Conservation (phyloP, 2,329 filamentous ascomycete species). For the Cryoendolithus antarcticus region DNA sequence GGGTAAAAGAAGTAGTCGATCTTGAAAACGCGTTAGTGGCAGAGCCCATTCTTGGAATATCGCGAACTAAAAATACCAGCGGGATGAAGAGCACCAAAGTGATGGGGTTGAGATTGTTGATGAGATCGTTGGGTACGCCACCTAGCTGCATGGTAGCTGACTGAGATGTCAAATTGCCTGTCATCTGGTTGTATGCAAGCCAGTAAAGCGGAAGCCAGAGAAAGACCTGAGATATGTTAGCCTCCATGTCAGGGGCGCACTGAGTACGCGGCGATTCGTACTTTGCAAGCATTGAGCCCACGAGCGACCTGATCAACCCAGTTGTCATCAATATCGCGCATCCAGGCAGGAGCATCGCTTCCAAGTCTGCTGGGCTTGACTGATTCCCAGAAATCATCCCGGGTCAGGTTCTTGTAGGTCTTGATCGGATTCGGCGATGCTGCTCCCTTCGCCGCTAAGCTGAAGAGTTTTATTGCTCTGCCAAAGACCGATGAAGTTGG, state of each 20-base stretch:
- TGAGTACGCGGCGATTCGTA: no score
- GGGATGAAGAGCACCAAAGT: slow-evolving; percentile 8
- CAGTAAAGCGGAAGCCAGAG: slow-evolving; percentile 39
- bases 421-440: slow-evolving; percentile 26
- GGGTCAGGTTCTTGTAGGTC: slow-evolving; percentile 45
- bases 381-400: slow-evolving; percentile 31
- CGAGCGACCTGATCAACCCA: slow-evolving; percentile 69
- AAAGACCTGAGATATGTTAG: slow-evolving; percentile 38
- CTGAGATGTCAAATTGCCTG: slow-evolving; percentile 37
- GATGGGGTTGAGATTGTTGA: slow-evolving; percentile 21
- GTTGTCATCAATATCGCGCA: slow-evolving; percentile 64
- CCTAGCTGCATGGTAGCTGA: slow-evolving; percentile 26
- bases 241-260: no score
- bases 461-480: slow-evolving; percentile 52
- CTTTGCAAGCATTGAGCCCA: slow-evolving; percentile 53
- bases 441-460: slow-evolving; percentile 43
- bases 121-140: slow-evolving; percentile 36
- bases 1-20: slow-evolving; percentile 35
- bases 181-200: slow-evolving; percentile 47
- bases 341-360: slow-evolving; percentile 51
- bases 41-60: no score
- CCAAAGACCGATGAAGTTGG: slow-evolving; percentile 61
- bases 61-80: not conserved
- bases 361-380: slow-evolving; percentile 18
- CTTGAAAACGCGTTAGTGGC: slow-evolving; percentile 24